Conservation (phyloP, 345 rosid species). For the Lepidium didymum region DNA sequence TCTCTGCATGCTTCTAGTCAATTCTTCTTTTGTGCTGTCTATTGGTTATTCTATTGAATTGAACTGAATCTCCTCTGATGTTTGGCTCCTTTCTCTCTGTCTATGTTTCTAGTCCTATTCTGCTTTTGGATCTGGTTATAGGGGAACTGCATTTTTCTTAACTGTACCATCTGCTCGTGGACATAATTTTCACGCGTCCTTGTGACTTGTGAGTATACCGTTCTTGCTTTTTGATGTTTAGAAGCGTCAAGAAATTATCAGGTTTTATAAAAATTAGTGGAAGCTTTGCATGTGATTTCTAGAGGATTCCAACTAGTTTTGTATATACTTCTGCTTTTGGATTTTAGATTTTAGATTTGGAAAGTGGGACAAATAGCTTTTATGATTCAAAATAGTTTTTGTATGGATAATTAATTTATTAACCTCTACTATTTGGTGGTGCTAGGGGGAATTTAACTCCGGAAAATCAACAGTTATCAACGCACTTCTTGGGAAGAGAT, state of each 20-base stretch:
- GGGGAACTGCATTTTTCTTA: background rate
- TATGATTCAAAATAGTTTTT: background rate
- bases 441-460: slow-evolving; percentile 91
- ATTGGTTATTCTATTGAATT: background rate
- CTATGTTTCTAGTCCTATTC: background rate
- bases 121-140: background rate
- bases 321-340: background rate
- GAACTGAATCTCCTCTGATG: background rate
- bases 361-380: background rate
- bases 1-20: slow-evolving; percentile 4
- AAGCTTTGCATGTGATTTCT: background rate
- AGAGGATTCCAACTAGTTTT: background rate
- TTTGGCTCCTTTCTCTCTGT: background rate
- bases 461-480: slow-evolving; percentile 94
- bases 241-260: background rate
- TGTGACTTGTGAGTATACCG: slow-evolving; percentile 1
- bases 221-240: background rate
- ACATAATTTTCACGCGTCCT: background rate
- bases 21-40: slow-evolving; percentile 12
- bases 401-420: background rate
- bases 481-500: slow-evolving; percentile 89
- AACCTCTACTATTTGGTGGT: slow-evolving; percentile 12
- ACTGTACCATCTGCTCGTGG: background rate
- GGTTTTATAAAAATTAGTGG: background rate
- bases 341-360: background rate